These are phyloP conservation scores for Gossypium aridum DNA, from an alignment of 441 rosid genomes.

Conservation along the genomic window DNA sequence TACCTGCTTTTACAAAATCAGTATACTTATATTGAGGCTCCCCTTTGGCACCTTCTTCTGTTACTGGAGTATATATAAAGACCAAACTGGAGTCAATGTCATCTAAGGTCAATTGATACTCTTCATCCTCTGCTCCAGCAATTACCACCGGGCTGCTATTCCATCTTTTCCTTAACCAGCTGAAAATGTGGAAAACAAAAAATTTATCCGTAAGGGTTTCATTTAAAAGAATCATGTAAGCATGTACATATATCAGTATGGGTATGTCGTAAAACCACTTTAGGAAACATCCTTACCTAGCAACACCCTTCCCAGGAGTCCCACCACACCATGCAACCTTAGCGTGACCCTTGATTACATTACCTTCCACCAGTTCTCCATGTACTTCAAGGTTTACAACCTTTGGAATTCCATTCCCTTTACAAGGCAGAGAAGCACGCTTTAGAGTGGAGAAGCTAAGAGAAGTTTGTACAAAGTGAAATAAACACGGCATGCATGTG, in stretches of 20 bases:
- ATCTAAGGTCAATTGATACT: constrained; percentile 67
- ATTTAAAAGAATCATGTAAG: background rate
- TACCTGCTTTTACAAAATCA: constrained; percentile 95
- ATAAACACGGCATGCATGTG: constrained; percentile 1
- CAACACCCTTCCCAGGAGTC: constrained; percentile 88
- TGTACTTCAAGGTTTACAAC: constrained; percentile 82
- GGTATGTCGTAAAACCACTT: background rate
- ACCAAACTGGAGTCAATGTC: constrained; percentile 96
- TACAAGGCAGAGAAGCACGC: constrained; percentile 16
- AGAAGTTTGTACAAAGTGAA: background rate
- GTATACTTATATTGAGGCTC: constrained; percentile 97
- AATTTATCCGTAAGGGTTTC: background rate
- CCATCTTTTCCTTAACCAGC: constrained; percentile 98
- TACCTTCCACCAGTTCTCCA: constrained; percentile 91
- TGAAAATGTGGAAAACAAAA: constrained; percentile 18
- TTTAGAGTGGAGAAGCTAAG: constrained; percentile 3
- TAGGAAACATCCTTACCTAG: constrained; percentile 44
- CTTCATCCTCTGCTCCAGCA: constrained; percentile 90
- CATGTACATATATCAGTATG: background rate
- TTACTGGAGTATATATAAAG: constrained; percentile 95
- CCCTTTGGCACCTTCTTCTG: constrained; percentile 94
- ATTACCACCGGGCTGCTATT: constrained; percentile 89
- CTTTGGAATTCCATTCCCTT: constrained; percentile 94
- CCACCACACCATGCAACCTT: constrained; percentile 99
- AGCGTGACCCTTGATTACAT: constrained; percentile 58